Evolutionary conservation across 2,329 filamentous ascomycete genomes (phyloP).

Genomic region (Botrytis pseudocinerea): DNA sequence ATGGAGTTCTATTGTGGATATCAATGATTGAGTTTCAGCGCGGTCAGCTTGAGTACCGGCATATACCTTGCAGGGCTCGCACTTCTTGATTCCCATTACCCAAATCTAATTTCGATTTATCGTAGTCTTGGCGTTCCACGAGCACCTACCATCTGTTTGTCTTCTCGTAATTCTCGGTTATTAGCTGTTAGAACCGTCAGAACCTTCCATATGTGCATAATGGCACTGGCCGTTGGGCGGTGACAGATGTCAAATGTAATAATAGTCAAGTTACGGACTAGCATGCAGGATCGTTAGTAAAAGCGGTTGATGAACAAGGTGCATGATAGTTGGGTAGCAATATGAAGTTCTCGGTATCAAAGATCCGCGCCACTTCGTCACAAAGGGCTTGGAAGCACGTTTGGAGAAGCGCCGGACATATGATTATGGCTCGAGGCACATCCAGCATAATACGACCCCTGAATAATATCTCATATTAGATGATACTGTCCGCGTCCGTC

Average conservation of each 20-base stretch:
- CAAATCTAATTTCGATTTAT: slow-evolving; percentile 15
- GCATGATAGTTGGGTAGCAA: slow-evolving; percentile 8
- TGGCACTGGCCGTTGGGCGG: background rate
- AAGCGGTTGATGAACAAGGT: background rate
- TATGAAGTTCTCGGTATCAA: background rate
- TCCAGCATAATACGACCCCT: slow-evolving; percentile 17
- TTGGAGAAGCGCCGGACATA: slow-evolving; percentile 19
- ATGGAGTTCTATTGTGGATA: slow-evolving; percentile 9
- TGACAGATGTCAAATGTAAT: background rate
- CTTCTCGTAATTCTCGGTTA: slow-evolving; percentile 5
- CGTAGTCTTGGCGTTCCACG: slow-evolving; percentile 1
- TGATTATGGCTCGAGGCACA: background rate
- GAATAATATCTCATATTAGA: slow-evolving; percentile 18
- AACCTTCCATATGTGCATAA: background rate
- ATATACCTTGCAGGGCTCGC: slow-evolving; percentile 18
- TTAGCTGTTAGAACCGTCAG: background rate
- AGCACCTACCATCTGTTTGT: slow-evolving; percentile 19
- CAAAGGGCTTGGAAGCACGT: background rate
- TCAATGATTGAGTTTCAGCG: background rate
- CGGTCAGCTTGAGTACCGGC: slow-evolving; percentile 2
- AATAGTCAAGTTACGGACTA: background rate
- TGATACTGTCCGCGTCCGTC: slow-evolving; percentile 23
- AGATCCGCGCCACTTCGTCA: slow-evolving; percentile 13
- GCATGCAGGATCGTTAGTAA: background rate
- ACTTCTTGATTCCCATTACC: slow-evolving; percentile 16